Evolutionary conservation across 2,329 filamentous ascomycete genomes (phyloP).

Genomic region (Cytospora leucostoma): DNA sequence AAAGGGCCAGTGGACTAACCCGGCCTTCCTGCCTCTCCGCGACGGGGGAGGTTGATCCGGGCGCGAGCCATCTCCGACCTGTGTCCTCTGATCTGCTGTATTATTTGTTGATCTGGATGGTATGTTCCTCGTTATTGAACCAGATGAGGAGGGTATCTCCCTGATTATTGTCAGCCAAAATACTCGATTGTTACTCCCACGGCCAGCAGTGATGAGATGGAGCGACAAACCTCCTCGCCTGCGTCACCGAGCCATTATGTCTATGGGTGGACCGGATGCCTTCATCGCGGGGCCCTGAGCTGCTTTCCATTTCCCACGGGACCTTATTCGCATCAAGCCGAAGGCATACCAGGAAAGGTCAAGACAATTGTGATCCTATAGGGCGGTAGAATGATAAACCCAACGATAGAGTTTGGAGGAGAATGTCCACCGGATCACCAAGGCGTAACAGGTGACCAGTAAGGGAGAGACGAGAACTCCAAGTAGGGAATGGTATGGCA

Average conservation of each 20-base stretch:
- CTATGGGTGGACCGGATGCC: slow-evolving; percentile 15
- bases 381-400: not conserved
- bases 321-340: slow-evolving; percentile 8
- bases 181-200: not conserved
- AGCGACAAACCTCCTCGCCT: slow-evolving; percentile 13
- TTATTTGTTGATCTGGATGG: slow-evolving; percentile 10
- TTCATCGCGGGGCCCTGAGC: slow-evolving; percentile 20
- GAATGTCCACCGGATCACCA: not conserved
- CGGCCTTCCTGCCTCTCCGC: slow-evolving; percentile 23
- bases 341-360: slow-evolving; percentile 9
- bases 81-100: slow-evolving; percentile 6
- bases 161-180: slow-evolving; percentile 7
- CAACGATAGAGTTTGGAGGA: not conserved
- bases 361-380: not conserved
- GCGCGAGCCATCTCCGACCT: slow-evolving; percentile 5
- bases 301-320: slow-evolving; percentile 20
- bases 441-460: not conserved
- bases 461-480: slow-evolving; percentile 14
- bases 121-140: slow-evolving; percentile 9
- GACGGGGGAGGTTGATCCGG: slow-evolving; percentile 22
- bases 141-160: slow-evolving; percentile 8
- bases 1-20: slow-evolving; percentile 40
- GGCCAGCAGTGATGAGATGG: too few species aligned
- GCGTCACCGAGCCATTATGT: slow-evolving; percentile 18
- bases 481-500: not conserved